A percentile compares a stretch with the other conserved stretches of the same genome.
Conservation (phyloP, 2,329 filamentous ascomycete species). For the Lecanoromycetidae sp. region DNA sequence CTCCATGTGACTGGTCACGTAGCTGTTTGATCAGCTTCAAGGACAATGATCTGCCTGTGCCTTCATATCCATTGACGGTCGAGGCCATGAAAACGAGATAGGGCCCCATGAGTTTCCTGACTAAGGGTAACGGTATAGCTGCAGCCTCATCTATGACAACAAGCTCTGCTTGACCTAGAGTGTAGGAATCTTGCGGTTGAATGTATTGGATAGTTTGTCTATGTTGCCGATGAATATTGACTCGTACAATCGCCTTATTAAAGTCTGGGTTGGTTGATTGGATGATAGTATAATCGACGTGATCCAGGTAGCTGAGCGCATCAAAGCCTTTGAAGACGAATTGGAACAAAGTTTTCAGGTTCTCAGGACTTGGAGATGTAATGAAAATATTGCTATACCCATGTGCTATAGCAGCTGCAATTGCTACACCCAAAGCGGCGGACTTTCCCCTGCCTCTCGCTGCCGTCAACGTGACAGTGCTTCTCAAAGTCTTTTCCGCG, state of each 20-base stretch:
- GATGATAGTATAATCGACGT: constrained; percentile 94
- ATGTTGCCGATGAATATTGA: constrained; percentile 90
- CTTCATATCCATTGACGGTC: constrained; percentile 97
- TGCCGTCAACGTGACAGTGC: constrained; percentile 85
- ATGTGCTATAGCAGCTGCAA: constrained; percentile 86
- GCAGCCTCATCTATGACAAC: constrained; percentile 96
- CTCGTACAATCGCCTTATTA: constrained; percentile 95
- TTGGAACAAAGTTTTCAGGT: constrained; percentile 95
- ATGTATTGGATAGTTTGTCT: constrained; percentile 98
- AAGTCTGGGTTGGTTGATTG: constrained; percentile 97
- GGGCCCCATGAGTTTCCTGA: constrained; percentile 87
- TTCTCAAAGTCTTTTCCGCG: constrained; percentile 85
- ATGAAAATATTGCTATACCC: constrained; percentile 99
- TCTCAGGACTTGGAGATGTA: constrained; percentile 92
- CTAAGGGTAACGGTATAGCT: constrained; percentile 84
- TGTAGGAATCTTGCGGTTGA: constrained; percentile 87
- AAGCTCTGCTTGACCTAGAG: constrained; percentile 86
- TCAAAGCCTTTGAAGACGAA: constrained; percentile 99
- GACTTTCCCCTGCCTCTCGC: constrained; percentile 94
- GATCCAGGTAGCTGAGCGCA: constrained; percentile 82
- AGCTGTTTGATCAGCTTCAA: constrained; percentile 95
- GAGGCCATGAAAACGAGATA: constrained; percentile 99
- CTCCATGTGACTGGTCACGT: constrained; percentile 73
- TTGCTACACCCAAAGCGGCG: constrained; percentile 83
- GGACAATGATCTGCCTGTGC: constrained; percentile 85